A percentile compares a stretch with the other conserved stretches of the same genome.
These are phyloP conservation scores for Oryza meridionalis DNA, from an alignment of 176 grass and related monocot genomes.

Conservation along the genomic window DNA sequence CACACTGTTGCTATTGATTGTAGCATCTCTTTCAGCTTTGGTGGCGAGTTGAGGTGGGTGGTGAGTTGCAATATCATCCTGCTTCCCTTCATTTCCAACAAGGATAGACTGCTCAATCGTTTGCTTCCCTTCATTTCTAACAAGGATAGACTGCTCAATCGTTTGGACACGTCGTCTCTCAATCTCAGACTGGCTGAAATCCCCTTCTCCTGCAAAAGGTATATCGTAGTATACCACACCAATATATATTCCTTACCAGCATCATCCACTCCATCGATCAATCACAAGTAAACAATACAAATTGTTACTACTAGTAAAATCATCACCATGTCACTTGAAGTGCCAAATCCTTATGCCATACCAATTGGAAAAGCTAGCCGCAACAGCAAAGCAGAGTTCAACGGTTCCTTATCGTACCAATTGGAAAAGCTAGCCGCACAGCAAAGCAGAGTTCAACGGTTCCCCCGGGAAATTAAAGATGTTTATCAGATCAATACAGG, in stretches of 20 bases:
- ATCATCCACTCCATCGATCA: neutral
- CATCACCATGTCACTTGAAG: neutral
- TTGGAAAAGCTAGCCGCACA: neutral
- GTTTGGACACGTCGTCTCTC: neutral
- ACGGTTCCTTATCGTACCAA: neutral
- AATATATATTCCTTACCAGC: neutral
- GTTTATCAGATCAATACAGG: neutral
- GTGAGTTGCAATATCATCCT: conserved; percentile 7
- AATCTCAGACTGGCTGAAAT: neutral
- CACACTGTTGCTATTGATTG: neutral
- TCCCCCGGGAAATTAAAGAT: neutral
- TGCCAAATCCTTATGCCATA: neutral
- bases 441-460: no score
- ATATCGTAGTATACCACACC: neutral
- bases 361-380: neutral
- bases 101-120: conserved; percentile 18
- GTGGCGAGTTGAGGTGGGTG: conserved; percentile 27
- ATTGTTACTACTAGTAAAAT: neutral
- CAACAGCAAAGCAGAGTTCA: neutral
- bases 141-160: conserved; percentile 12
- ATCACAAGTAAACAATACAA: neutral
- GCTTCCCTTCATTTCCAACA: neutral
- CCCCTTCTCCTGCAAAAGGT: neutral
- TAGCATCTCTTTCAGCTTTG: conserved; percentile 25
- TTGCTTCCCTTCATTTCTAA: neutral